A percentile compares a stretch with the other conserved stretches of the same genome.
Evolutionary conservation across 768 basidiomycete species (phyloP).

Genomic region (Xanthoconium stramineum): DNA sequence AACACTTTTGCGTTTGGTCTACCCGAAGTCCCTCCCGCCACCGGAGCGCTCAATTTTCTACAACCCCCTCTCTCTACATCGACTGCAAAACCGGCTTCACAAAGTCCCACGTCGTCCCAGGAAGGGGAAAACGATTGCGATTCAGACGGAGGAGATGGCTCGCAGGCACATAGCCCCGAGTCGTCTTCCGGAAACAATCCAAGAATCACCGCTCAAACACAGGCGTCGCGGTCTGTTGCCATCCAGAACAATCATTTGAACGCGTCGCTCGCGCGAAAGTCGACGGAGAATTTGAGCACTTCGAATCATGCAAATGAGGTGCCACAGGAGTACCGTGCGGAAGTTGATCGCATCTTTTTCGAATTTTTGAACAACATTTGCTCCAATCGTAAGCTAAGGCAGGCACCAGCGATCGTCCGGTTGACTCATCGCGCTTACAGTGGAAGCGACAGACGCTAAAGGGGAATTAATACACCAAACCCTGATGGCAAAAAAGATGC

Average conservation of each 20-base stretch:
- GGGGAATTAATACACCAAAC: conserved; percentile 98
- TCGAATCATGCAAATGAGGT: conserved; percentile 55
- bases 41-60: conserved; percentile 31
- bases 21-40: conserved; percentile 25
- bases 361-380: conserved; percentile 85
- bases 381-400: conserved; percentile 71
- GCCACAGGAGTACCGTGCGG: conserved; percentile 73
- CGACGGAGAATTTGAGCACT: conserved; percentile 25
- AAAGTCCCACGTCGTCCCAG: conserved; percentile 38
- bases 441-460: conserved; percentile 90
- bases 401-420: conserved; percentile 3
- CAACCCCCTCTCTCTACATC: conserved; percentile 16
- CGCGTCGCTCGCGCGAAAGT: conserved; percentile 16
- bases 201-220: conserved; percentile 23
- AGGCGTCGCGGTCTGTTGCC: conserved; percentile 14
- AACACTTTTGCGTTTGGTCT: conserved; percentile 40
- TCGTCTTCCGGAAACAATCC: conserved; percentile 26
- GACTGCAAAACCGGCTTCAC: conserved; percentile 8
- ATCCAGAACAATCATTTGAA: conserved; percentile 16
- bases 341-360: conserved; percentile 90
- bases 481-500: conserved; percentile 99
- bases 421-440: conserved; percentile 41
- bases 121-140: conserved; percentile 52
- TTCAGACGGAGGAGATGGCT: conserved; percentile 38
- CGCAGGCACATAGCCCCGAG: conserved; percentile 31